Evolutionary conservation across 2,329 filamentous ascomycete genomes (phyloP).

Genomic region (Chaetomiaceae sp.): DNA sequence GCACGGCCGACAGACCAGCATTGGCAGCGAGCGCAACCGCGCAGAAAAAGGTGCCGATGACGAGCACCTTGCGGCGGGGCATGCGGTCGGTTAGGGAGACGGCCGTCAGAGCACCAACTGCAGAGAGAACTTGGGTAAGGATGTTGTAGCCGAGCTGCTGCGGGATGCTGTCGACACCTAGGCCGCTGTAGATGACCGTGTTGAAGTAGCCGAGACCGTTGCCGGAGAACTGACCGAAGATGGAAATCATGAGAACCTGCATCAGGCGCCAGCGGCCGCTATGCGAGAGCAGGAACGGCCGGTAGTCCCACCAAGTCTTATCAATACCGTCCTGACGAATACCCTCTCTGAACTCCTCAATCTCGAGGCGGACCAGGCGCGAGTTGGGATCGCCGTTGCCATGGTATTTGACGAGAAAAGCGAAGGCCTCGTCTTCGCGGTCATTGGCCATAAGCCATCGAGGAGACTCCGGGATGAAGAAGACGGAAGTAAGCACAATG

Average conservation of each 20-base stretch:
- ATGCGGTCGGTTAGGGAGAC: constrained; percentile 40
- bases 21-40: constrained; percentile 39
- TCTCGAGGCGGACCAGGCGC: constrained; percentile 35
- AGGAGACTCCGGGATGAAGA: constrained; percentile 37
- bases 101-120: constrained; percentile 39
- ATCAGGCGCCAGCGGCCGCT: constrained; percentile 42
- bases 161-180: constrained; percentile 32
- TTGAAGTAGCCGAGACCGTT: constrained; percentile 48
- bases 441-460: constrained; percentile 38
- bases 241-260: constrained; percentile 45
- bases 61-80: constrained; percentile 41
- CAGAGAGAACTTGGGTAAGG: constrained; percentile 40
- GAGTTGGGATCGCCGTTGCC: constrained; percentile 36
- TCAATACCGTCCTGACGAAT: constrained; percentile 42
- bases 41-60: constrained; percentile 39
- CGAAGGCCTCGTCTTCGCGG: constrained; percentile 34
- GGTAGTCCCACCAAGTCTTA: constrained; percentile 43
- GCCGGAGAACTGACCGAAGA: constrained; percentile 46
- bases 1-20: constrained; percentile 37
- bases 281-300: constrained; percentile 38
- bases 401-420: constrained; percentile 39
- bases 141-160: constrained; percentile 42
- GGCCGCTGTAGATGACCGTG: constrained; percentile 39
- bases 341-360: constrained; percentile 38
- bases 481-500: constrained; percentile 33